Evolutionary conservation across 257 asterid genomes (phyloP).

Genomic region (Paraleonurus japonicus): DNA sequence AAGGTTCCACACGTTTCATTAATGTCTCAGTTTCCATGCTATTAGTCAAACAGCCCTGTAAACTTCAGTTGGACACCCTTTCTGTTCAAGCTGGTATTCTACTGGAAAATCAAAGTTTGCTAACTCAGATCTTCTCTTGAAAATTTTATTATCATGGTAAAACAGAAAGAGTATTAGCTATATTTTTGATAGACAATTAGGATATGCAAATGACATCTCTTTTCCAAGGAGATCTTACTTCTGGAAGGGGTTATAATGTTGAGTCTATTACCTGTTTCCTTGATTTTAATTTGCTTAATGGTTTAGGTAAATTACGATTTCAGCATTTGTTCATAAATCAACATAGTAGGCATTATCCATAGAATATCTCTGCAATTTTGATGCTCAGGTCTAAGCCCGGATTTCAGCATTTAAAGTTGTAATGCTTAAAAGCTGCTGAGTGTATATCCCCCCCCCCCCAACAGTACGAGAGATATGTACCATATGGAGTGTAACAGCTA

Average conservation of each 20-base stretch:
- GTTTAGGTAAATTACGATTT: not conserved
- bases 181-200: not conserved
- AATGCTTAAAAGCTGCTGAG: not conserved
- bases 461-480: too few relatives aligned
- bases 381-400: too few relatives aligned
- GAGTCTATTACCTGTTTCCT: not conserved
- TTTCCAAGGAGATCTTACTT: not conserved
- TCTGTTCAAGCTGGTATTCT: too few relatives aligned
- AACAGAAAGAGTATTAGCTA: not conserved
- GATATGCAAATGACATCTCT: not conserved
- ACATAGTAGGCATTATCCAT: not conserved
- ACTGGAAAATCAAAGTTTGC: too few relatives aligned
- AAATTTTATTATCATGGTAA: too few relatives aligned
- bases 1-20: too few relatives aligned
- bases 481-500: not conserved
- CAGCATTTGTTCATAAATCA: not conserved
- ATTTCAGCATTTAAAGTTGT: not conserved
- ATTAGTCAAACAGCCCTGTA: too few relatives aligned
- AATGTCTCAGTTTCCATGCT: too few relatives aligned
- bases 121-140: too few relatives aligned
- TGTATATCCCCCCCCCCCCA: too few relatives aligned
- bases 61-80: too few relatives aligned
- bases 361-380: too few relatives aligned
- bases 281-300: not conserved
- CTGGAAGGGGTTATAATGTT: not conserved